Percentiles rank a stretch among this genome's conserved stretches.
phyloP scores from a whole-genome alignment of 1,284 basidiomycete genomes.

The Exobasidium rhododendri region DNA sequence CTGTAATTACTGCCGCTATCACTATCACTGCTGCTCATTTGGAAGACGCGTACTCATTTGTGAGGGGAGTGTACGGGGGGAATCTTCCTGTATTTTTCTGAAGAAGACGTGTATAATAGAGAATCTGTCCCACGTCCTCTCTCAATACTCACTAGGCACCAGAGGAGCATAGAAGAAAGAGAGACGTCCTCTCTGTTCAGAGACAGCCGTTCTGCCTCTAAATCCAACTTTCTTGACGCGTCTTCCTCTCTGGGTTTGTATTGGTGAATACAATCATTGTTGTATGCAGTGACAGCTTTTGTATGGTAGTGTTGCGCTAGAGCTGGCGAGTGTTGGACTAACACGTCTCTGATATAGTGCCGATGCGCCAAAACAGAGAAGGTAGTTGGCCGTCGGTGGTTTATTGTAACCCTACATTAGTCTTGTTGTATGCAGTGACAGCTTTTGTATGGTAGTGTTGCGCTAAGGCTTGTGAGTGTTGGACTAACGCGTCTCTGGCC shows the following conservation, averaged over 20 bases:
- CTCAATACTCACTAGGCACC: neutral
- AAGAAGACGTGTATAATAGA: neutral
- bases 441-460: neutral
- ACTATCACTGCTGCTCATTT: neutral
- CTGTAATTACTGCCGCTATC: neutral
- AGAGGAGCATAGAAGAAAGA: neutral
- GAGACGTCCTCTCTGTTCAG: neutral
- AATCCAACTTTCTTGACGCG: slow-evolving; percentile 1
- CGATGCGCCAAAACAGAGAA: too few species aligned
- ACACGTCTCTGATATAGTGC: too few species aligned
- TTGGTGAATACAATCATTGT: neutral
- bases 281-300: neutral
- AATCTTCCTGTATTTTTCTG: neutral
- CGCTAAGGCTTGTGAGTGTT: too few species aligned
- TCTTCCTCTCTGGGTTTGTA: neutral
- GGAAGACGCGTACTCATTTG: neutral
- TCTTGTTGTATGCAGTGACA: neutral
- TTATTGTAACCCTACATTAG: too few species aligned
- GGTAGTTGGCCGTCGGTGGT: too few species aligned
- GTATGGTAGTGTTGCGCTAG: too few species aligned
- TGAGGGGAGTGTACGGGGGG: neutral
- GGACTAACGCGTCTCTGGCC: too few species aligned
- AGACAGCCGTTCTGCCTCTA: neutral
- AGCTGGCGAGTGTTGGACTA: too few species aligned
- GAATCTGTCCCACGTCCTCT: neutral